Base-by-base conservation (phyloP, 768 basidiomycete genomes). In the Cystobasidium onofrii region DNA sequence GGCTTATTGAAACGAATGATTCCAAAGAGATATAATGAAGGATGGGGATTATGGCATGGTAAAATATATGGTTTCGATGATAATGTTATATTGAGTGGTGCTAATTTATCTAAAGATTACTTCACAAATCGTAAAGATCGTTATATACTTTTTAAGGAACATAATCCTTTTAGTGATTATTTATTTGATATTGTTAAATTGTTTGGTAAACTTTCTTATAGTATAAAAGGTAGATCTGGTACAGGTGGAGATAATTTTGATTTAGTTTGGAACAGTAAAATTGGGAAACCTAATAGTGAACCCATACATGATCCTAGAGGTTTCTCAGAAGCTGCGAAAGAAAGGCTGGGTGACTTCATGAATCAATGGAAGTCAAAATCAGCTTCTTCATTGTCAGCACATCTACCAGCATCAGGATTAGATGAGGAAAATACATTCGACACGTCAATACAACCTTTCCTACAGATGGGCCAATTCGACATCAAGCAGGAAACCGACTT, bases 41-140 rank as follows among this genome's bases (percentile, higher is more conserved):
- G 94, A 0, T 98, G 93, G 90, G 95, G 94, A 0, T 92, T 94
- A 1, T 97, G 94, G 94, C 96, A 98, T 80, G 89, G 91, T 1
- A 99, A 99, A 81, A 86, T 93, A 71, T 99, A 99, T 79, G 92
- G 92, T 23, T 88, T 86, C 0, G 96, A 99, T 80, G 88, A 97
- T 79, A 88, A 94, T 66, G 85, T 99, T 52, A 87, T 99, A 80
- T 87, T 99, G 74, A 91, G 88, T 77, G 96, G 96, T 0, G 96
- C 96, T 10, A 99, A 99, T 80, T 84, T 98, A 46, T 93, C 90
- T 79, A 84, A 86, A 75, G 90, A 93, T 17, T 99, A 99, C 81
- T 99, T 98, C 78, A 89, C 91, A 0, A 86, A 97, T 77, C 87
- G 96, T 20, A 92, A 96, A 82, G 96, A 99, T 81, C 90, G 96